phyloP scores from a whole-genome alignment of 805 yeast species.

The Lipomyces sp. region DNA sequence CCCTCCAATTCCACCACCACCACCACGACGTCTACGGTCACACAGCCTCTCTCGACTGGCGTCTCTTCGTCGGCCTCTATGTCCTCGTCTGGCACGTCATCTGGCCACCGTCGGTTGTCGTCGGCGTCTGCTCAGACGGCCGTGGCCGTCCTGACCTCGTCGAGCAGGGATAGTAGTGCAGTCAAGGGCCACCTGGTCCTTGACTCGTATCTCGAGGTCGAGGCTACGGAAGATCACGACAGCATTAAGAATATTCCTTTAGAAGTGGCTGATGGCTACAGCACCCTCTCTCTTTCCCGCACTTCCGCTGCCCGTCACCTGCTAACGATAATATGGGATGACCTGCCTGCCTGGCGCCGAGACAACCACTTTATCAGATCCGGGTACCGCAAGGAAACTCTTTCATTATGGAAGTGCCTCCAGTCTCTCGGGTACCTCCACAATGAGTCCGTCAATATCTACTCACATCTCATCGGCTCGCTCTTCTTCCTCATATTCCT shows the following conservation, averaged over 20 bases:
- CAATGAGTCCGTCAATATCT: slow-evolving; percentile 75
- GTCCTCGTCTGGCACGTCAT: background rate
- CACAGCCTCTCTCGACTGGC: background rate
- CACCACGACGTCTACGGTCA: background rate
- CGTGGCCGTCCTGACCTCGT: background rate
- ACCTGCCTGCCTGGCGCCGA: slow-evolving; percentile 72
- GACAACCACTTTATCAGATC: slow-evolving; percentile 70
- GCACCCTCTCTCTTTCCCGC: background rate
- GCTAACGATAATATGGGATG: slow-evolving; percentile 51
- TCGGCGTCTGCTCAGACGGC: slow-evolving; percentile 3
- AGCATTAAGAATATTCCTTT: background rate
- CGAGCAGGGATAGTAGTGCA: background rate
- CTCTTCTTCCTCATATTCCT: slow-evolving; percentile 35
- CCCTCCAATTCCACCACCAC: background rate
- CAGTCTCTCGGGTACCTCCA: slow-evolving; percentile 60
- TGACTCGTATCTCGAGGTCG: background rate
- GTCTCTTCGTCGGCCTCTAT: slow-evolving; percentile 3
- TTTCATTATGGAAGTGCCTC: slow-evolving; percentile 54
- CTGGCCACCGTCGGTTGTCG: slow-evolving; percentile 3
- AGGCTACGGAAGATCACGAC: background rate
- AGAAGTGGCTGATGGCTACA: slow-evolving; percentile 2
- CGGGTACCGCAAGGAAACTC: slow-evolving; percentile 67
- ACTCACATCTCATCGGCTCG: slow-evolving; percentile 58
- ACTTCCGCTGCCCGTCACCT: slow-evolving; percentile 12
- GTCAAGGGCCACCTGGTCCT: background rate